These are phyloP conservation scores for Kondoa subrosea DNA, from an alignment of 768 basidiomycete species.

Conservation along the genomic window DNA sequence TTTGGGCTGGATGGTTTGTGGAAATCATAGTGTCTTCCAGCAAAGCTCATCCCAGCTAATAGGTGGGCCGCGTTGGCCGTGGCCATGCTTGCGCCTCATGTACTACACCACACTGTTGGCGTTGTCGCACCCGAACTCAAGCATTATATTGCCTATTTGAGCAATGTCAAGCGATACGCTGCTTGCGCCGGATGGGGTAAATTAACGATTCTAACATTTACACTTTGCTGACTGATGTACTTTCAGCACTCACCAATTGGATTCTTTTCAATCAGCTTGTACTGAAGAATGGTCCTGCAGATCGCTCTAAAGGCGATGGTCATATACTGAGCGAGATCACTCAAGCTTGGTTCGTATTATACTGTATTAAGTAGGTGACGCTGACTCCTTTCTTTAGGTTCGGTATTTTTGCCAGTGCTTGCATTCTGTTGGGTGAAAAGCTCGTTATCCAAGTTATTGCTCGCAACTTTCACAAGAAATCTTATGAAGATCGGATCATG, in stretches of 20 bases:
- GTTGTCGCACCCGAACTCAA: slow-evolving; percentile 52
- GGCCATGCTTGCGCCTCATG: slow-evolving; percentile 35
- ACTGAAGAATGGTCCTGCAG: slow-evolving; percentile 8
- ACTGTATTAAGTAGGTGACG: neutral
- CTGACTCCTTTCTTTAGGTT: slow-evolving; percentile 28
- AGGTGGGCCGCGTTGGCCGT: slow-evolving; percentile 57
- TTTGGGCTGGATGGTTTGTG: slow-evolving; percentile 75
- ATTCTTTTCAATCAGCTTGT: slow-evolving; percentile 39
- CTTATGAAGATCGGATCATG: slow-evolving; percentile 52
- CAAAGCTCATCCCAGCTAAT: slow-evolving; percentile 39
- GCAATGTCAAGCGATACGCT: slow-evolving; percentile 46
- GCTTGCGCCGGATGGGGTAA: slow-evolving; percentile 47
- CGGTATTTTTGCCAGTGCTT: slow-evolving; percentile 50
- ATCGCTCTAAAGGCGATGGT: slow-evolving; percentile 18
- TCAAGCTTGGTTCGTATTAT: slow-evolving; percentile 41
- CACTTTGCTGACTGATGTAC: neutral
- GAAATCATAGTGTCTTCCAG: slow-evolving; percentile 56
- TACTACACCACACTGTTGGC: slow-evolving; percentile 44
- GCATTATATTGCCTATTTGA: slow-evolving; percentile 64
- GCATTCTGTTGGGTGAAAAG: slow-evolving; percentile 62
- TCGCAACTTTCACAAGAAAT: slow-evolving; percentile 35
- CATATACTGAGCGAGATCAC: slow-evolving; percentile 43
- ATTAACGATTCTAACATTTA: neutral
- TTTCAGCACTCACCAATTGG: slow-evolving; percentile 38
- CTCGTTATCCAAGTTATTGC: slow-evolving; percentile 49